Evolutionary conservation across 192 early-diverging fungal genomes (phyloP), one percentile per base, ranked within the genome.

Genomic region (Hyaloraphidium curvatum): DNA sequence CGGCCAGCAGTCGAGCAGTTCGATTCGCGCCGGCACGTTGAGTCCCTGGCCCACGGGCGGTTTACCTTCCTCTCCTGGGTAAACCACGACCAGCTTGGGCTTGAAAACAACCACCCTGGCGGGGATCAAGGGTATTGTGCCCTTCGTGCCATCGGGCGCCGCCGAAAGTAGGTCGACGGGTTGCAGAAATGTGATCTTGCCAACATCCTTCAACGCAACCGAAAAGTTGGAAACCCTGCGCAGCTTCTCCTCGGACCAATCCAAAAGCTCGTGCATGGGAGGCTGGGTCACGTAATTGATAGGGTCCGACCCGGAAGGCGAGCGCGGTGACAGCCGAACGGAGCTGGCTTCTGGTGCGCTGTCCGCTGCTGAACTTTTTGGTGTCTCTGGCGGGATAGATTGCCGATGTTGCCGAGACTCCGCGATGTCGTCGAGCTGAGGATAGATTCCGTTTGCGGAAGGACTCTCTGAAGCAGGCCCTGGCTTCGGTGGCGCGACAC

Each of bases 1-100:
- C 1, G 89, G 74, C 82, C 82, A 96, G 66, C 88, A 93, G 11
- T 70, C 56, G 19, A 81, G 70, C 39, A 98, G 71, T 21, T 73
- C 73, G 37, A 96, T 80, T 33, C 63, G 58, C 1, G 91, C 91
- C 0, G 79, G 80, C 0, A 89, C 86, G 59, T 98, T 98, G 17
- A 98, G 62, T 3, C 88, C 89, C 55, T 76, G 58, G 5, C 95
- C 95, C 23, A 74, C 74, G 2, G 81, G 74, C 40, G 87, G 84
- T 63, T 89, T 91, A 31, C 67, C 66, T 19, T 59, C 58, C 31
- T 87, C 80, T 50, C 88, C 82, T 0, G 87, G 84, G 60, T 95
- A 94, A 14, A 98, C 84, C 1, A 67, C 75, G 62, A 76, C 73
- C 30, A 72, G 68, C 50, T 78, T 80, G 29, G 72, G 67, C 25